Conservation (phyloP, 306 rosid species). For the Oxytropis ochrocephala region DNA sequence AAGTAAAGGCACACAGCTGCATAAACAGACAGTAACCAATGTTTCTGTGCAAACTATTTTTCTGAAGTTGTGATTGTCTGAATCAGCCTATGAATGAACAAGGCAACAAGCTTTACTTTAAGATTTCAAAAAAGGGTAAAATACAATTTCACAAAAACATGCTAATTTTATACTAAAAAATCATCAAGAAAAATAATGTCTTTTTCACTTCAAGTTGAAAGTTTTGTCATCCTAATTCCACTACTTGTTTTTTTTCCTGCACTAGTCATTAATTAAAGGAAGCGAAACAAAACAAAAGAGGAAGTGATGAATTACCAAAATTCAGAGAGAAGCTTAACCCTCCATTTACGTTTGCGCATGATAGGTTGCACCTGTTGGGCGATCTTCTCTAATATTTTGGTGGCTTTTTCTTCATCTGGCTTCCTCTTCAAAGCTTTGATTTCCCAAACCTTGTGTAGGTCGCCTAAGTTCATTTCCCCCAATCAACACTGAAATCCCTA, state of each 20-base stretch:
- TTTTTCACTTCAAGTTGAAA: background rate
- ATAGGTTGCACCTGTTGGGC: slow-evolving; percentile 97
- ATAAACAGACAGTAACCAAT: background rate
- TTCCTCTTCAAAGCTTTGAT: slow-evolving; percentile 67
- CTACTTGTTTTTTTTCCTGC: no score
- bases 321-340: slow-evolving; percentile 82
- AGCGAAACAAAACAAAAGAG: background rate
- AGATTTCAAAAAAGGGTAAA: no score
- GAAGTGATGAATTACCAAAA: slow-evolving; percentile 43
- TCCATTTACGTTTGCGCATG: slow-evolving; percentile 85
- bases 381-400: slow-evolving; percentile 58
- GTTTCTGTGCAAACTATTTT: background rate
- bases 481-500: slow-evolving; percentile 4
- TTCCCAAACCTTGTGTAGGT: slow-evolving; percentile 85
- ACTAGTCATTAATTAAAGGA: background rate
- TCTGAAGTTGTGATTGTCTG: background rate
- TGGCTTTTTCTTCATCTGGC: slow-evolving; percentile 64
- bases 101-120: no score
- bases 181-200: background rate
- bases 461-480: slow-evolving; percentile 53
- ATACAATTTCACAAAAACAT: no score
- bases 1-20: background rate
- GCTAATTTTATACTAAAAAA: background rate
- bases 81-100: background rate
- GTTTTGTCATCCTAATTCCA: background rate